A percentile compares a stretch with the other conserved stretches of the same genome.
Conservation (phyloP, 768 basidiomycete genomes). For the Lyophyllum atratum region DNA sequence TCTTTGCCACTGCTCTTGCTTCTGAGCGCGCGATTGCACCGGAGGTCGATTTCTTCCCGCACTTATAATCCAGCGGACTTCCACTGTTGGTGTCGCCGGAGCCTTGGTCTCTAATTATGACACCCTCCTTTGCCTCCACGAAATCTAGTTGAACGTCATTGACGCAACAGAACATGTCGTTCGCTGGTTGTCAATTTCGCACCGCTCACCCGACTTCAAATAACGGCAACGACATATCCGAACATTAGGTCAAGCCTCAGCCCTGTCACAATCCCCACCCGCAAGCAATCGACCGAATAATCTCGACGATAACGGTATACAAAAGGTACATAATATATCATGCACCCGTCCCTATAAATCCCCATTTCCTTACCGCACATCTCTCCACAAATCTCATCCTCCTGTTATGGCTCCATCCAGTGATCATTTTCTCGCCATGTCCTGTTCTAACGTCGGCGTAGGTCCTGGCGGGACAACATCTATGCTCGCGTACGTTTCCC, state of each 20-base stretch:
- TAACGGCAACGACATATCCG: conserved; percentile 27
- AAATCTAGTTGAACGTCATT: conserved; percentile 22
- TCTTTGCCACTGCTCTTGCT: conserved; percentile 13
- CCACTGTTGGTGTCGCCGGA: conserved; percentile 13
- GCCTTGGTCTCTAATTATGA: conserved; percentile 11
- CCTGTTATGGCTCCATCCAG: conserved; percentile 35
- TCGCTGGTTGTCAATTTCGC: conserved; percentile 31
- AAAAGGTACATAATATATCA: conserved; percentile 13
- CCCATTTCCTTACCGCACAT: conserved; percentile 2
- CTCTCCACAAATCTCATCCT: conserved; percentile 9
- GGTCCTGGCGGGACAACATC: conserved; percentile 81
- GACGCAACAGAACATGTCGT: conserved; percentile 28
- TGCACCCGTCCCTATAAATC: conserved; percentile 19
- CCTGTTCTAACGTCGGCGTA: conserved; percentile 74
- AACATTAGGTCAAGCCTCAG: conserved; percentile 20
- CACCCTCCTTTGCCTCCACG: conserved; percentile 15
- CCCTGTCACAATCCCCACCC: conserved; percentile 21
- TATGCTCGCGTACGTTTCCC: conserved; percentile 71
- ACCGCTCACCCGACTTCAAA: conserved; percentile 21
- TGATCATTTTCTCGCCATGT: conserved; percentile 57
- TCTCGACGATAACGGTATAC: conserved; percentile 3
- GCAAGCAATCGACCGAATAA: conserved; percentile 4
- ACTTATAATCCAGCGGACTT: conserved; percentile 12
- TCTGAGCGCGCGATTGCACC: conserved; percentile 29
- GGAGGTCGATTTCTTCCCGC: conserved; percentile 20